A percentile compares a stretch with the other conserved stretches of the same genome.
These are phyloP conservation scores for Arctium lappa DNA, from an alignment of 129 eudicot species.

Conservation along the genomic window DNA sequence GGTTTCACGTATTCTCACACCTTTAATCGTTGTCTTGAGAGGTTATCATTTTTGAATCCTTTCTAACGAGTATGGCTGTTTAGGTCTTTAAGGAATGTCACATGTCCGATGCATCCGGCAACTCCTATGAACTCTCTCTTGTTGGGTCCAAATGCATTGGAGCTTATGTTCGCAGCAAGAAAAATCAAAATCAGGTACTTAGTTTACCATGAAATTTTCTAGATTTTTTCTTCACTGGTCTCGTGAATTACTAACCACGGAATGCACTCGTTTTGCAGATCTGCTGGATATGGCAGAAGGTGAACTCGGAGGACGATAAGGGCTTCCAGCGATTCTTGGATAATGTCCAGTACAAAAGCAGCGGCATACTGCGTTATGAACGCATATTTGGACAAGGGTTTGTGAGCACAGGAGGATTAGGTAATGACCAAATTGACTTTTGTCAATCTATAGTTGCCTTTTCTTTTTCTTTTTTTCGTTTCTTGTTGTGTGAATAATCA, in stretches of 20 bases:
- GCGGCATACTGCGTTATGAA: slow-evolving; percentile 83
- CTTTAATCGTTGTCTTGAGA: neutral
- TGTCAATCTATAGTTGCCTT: no score
- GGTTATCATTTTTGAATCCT: neutral
- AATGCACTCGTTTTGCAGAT: slow-evolving; percentile 46
- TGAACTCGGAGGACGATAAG: slow-evolving; percentile 62
- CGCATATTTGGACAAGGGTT: slow-evolving; percentile 89
- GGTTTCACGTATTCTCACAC: neutral
- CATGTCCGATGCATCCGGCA: slow-evolving; percentile 51
- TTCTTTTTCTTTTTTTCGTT: no score
- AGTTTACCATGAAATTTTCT: neutral
- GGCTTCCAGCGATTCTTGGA: slow-evolving; percentile 84
- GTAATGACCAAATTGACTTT: slow-evolving; percentile 25
- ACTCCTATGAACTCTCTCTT: slow-evolving; percentile 72
- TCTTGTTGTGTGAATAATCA: no score
- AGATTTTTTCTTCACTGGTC: neutral
- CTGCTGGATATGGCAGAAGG: slow-evolving; percentile 98
- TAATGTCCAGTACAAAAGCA: slow-evolving; percentile 81
- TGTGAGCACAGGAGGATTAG: slow-evolving; percentile 98
- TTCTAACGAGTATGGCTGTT: slow-evolving; percentile 3
- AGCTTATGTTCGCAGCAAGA: slow-evolving; percentile 77
- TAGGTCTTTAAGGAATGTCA: slow-evolving; percentile 87
- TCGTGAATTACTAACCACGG: neutral
- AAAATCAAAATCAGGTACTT: slow-evolving; percentile 84
- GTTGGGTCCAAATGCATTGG: slow-evolving; percentile 85